Percentiles rank a stretch among this genome's conserved stretches.
These are phyloP conservation scores for Plasmodium cynomolgi DNA, from an alignment of 169 alveolate species.

Conservation along the genomic window DNA sequence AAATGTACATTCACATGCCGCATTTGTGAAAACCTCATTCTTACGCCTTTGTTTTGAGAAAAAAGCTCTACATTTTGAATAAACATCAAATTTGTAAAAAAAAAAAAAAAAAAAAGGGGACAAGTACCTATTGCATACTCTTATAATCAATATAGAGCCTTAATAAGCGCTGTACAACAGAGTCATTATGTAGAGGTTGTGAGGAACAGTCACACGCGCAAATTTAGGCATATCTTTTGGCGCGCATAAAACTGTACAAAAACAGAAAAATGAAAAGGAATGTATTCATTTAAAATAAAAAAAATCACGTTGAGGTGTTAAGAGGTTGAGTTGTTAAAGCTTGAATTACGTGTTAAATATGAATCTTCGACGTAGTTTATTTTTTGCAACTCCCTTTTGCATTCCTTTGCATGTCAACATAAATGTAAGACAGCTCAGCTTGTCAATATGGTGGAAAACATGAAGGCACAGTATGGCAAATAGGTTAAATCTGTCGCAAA, in stretches of 20 bases:
- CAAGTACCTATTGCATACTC: neutral
- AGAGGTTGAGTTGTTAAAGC: neutral
- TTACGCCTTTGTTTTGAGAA: neutral
- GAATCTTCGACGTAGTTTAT: neutral
- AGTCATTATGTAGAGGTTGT: neutral
- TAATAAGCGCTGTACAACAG: neutral
- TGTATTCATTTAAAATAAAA: neutral
- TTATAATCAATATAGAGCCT: constrained; percentile 5
- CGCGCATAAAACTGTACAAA: neutral
- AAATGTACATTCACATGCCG: neutral
- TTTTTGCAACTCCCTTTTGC: neutral
- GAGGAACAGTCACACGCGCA: neutral
- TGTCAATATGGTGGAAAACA: neutral
- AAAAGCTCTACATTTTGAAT: neutral
- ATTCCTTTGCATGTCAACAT: neutral
- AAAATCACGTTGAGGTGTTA: neutral
- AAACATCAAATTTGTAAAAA: neutral
- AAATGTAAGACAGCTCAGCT: neutral
- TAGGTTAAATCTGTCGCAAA: neutral
- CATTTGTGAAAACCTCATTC: neutral
- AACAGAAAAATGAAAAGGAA: neutral
- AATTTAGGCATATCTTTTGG: neutral
- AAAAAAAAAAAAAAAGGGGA: constrained; percentile 1
- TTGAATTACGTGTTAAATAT: neutral
- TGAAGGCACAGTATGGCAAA: neutral